Conservation (phyloP, 768 basidiomycete genomes). For the Coprinopsis strossmayeri region DNA sequence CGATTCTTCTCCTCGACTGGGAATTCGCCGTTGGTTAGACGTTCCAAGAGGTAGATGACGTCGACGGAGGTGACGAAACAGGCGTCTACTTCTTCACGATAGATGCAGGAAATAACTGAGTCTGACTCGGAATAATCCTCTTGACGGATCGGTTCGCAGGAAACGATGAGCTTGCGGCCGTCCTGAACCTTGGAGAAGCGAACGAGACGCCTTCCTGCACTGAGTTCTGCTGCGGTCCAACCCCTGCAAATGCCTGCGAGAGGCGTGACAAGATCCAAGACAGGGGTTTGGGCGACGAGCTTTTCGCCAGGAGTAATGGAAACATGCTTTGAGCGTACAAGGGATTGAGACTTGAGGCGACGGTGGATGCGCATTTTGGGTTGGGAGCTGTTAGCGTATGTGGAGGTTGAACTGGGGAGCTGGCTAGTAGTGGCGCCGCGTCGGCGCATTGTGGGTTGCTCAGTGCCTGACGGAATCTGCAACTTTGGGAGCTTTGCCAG, state of each 20-base stretch:
- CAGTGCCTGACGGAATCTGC: conserved; percentile 16
- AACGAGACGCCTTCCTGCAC: conserved; percentile 74
- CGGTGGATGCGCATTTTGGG: conserved; percentile 33
- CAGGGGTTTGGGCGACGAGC: conserved; percentile 42
- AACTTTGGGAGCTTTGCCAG: conserved; percentile 21
- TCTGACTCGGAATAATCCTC: conserved; percentile 67
- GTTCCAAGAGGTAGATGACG: conserved; percentile 88
- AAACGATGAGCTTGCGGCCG: conserved; percentile 68
- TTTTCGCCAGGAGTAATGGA: conserved; percentile 27
- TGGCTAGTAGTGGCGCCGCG: conserved; percentile 28
- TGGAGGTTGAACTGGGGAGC: conserved; percentile 27
- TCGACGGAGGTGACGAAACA: conserved; percentile 95
- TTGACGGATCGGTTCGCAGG: conserved; percentile 70
- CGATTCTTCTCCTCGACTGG: conserved; percentile 96
- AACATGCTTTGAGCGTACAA: conserved; percentile 36
- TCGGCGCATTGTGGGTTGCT: conserved; percentile 25
- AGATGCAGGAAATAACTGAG: conserved; percentile 93
- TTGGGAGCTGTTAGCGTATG: conserved; percentile 34
- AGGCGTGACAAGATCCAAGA: conserved; percentile 56
- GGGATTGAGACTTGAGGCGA: conserved; percentile 35
- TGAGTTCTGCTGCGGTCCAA: conserved; percentile 63
- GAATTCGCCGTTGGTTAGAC: conserved; percentile 67
- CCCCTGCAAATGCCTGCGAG: conserved; percentile 47
- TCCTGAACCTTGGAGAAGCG: conserved; percentile 78
- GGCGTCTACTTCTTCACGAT: conserved; percentile 64